Base-by-base conservation (phyloP, 352 stramenopile species). In the Paralagenidium karlingii region DNA sequence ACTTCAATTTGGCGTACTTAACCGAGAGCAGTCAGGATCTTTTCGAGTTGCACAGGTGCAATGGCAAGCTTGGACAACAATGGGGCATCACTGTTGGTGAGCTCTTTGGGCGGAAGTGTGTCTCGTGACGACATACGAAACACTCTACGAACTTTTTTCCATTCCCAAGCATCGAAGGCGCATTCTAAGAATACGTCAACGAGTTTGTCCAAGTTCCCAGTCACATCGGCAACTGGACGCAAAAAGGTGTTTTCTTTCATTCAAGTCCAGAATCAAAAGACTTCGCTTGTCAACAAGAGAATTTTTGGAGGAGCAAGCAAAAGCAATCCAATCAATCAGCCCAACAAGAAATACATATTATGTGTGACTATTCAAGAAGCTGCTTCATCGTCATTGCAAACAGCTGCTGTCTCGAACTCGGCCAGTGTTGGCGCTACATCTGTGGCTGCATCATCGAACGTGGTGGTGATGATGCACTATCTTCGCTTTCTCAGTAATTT, bases 261-360 rank as follows among this genome's bases (percentile, higher is more conserved):
- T 22, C 59, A 76, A 27, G 70, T 84, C 32, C 63, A 79, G 32
- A 84, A 81, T 32, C 62, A 69, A 47, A 80, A 79, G 32, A 45
- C 54, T 13, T 64, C 49, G 46, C 58, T 64, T 7, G 55, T 58
- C 26, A 36, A 36, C 19, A 36, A 36, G 3, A 22, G 30, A 36
- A 36, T 7, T 36, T 8, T 36, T 16, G 30, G 22, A 36, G 7
- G 19, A 7, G 30, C 7, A 36, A 3, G 3, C 30, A 36, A 20
- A 3, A 58, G 43, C 49, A 84, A 82, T 44, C 63, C 63, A 24
- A 53, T 81, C 9, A 40, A 48, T 30, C 56, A 26, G 22, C 22
- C 44, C 24, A 55, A 30, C 50, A 84, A 75, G 44, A 64, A 63
- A 39, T 84, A 79, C 41, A 71, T 84, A 19, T 53, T 84, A 3